Evolutionary conservation across 371 early-diverging fungal species (phyloP).

Genomic region (Dichotomocladium elegans): DNA sequence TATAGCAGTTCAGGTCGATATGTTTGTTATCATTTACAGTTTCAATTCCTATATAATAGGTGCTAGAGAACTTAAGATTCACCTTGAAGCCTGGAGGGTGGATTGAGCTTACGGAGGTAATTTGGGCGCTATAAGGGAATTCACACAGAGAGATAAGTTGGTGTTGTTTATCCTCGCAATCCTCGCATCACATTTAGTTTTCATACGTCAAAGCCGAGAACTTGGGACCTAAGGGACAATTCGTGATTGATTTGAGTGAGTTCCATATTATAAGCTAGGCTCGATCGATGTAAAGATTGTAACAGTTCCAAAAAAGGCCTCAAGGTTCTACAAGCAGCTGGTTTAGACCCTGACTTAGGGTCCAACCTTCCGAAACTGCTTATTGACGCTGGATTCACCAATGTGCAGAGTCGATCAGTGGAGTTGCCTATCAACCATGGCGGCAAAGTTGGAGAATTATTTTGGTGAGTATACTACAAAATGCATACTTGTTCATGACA

Average conservation of each 20-base stretch:
- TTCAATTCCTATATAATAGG: too few relatives aligned
- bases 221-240: background rate
- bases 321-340: too few relatives aligned
- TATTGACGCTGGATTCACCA: background rate
- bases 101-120: slow-evolving; percentile 38
- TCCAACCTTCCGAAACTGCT: background rate
- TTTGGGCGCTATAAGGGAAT: too few relatives aligned
- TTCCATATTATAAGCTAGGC: background rate
- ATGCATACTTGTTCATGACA: background rate
- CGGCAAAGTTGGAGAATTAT: slow-evolving; percentile 4
- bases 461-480: background rate
- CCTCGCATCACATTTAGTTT: background rate
- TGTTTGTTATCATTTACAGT: too few relatives aligned
- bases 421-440: slow-evolving; percentile 13
- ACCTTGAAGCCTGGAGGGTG: slow-evolving; percentile 42
- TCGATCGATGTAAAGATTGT: background rate
- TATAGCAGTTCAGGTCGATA: too few relatives aligned
- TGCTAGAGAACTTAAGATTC: background rate
- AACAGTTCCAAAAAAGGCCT: too few relatives aligned
- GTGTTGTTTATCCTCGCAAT: background rate
- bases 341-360: too few relatives aligned
- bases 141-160: too few relatives aligned
- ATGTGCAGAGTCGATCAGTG: background rate
- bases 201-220: background rate
- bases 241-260: background rate